Evolutionary conservation across 2,329 filamentous ascomycete species (phyloP), one percentile per base, ranked within the genome.

Genomic region (Colletotrichum cuscutae): DNA sequence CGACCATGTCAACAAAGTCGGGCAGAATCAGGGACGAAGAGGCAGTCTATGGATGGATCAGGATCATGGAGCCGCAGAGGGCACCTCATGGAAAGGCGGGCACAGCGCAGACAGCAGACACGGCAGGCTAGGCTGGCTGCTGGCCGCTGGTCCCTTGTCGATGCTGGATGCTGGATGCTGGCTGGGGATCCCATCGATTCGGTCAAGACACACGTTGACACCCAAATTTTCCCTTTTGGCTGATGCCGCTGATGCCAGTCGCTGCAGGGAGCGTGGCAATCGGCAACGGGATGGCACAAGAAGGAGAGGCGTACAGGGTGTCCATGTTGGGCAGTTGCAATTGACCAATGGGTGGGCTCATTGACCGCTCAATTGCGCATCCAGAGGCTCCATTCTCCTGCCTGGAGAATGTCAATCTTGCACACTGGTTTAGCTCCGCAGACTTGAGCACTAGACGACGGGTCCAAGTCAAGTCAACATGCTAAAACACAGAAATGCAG

Each of bases 261-360:
- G 62, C 32, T 63, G 15, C 62, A 57, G 32, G 24, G 22, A 56
- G 32, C 32, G 62, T 65, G 52, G 62, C 52, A 30, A 65, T 65
- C 52, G 52, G 62, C 54, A 57, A 42, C 35, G 26, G 64, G 65
- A 68, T 32, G 65, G 22, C 42, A 58, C 52, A 30, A 65, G 49
- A 30, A 57, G 11, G 53, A 35, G 30, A 35, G 57, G 49, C 24
- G 30, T 42, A 46, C 30, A 46, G n/a, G 22, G 49, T 19, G 37
- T 42, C 37, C 37, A 46, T 24, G 35, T 61, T 56, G 28, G 22
- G 30, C 61, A 42, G 37, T 7, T 15, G 37, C 37, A 67, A 73
- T 73, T 73, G 71, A 32, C 71, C 71, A 73, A 73, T 73, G 62
- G 35, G 30, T 46, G 26, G 42, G 42, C 32, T 35, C 28, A 32